A percentile compares a stretch with the other conserved stretches of the same genome.
phyloP scores from a whole-genome alignment of 2,329 filamentous ascomycete species.

The Paecilomyces niveus region DNA sequence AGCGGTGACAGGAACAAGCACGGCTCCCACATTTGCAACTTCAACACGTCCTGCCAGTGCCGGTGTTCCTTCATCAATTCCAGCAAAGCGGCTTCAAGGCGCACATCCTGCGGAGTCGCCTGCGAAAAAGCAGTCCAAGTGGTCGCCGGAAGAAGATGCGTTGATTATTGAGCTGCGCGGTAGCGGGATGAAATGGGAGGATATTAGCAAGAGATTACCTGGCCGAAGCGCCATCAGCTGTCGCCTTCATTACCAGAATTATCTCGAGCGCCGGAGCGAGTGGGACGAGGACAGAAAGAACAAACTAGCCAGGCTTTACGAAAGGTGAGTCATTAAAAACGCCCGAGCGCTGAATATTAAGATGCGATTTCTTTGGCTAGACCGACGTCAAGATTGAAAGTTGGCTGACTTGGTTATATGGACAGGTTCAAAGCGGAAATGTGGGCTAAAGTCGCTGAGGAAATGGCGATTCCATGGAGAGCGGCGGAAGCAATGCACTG shows the following conservation, averaged over 20 bases:
- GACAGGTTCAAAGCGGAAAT: slow-evolving; percentile 91
- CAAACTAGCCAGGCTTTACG: slow-evolving; percentile 87
- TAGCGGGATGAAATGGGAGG: slow-evolving; percentile 96
- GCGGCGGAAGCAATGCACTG: slow-evolving; percentile 98
- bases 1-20: slow-evolving; percentile 15
- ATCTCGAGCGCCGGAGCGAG: slow-evolving; percentile 82
- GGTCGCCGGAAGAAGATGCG: slow-evolving; percentile 89
- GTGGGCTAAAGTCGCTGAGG: slow-evolving; percentile 93
- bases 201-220: slow-evolving; percentile 85
- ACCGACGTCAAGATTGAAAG: not conserved
- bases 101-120: slow-evolving; percentile 53
- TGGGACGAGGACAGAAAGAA: slow-evolving; percentile 99
- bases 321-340: slow-evolving; percentile 59
- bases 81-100: slow-evolving; percentile 37
- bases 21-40: slow-evolving; percentile 15
- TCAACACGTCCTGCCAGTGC: slow-evolving; percentile 21
- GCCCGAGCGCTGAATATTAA: not conserved
- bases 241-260: slow-evolving; percentile 93
- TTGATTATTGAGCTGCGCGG: slow-evolving; percentile 86
- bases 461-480: slow-evolving; percentile 92
- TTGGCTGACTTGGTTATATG: not conserved
- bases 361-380: not conserved
- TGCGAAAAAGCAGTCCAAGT: slow-evolving; percentile 93
- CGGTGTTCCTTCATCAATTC: slow-evolving; percentile 23
- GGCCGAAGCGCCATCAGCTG: slow-evolving; percentile 92